Conservation (phyloP, 2,329 filamentous ascomycete species). For the Colletotrichum gloeosporioides region DNA sequence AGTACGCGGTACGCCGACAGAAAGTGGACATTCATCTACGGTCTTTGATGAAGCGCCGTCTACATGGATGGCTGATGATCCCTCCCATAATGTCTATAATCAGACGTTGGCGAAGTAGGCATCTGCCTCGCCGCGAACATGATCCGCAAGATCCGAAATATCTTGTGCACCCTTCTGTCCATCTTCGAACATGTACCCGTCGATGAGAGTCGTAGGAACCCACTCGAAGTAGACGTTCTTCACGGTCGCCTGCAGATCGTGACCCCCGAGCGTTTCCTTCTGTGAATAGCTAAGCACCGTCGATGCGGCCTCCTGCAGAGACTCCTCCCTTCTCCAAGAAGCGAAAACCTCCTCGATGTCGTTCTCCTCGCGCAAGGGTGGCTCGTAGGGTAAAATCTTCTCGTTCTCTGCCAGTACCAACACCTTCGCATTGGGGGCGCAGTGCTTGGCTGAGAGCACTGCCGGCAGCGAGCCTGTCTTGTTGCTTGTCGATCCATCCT, state of each 20-base stretch:
- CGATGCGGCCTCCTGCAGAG: neutral
- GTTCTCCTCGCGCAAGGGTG: conserved; percentile 50
- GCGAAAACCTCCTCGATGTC: conserved; percentile 53
- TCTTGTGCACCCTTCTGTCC: conserved; percentile 46
- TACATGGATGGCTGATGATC: neutral
- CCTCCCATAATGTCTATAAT: neutral
- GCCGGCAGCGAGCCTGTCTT: conserved; percentile 69
- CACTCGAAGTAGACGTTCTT: conserved; percentile 67
- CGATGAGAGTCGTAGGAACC: conserved; percentile 55
- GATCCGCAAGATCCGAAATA: conserved; percentile 44
- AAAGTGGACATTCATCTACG: conserved; percentile 34
- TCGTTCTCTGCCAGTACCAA: conserved; percentile 65
- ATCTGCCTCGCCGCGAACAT: conserved; percentile 39
- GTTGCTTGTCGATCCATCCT: conserved; percentile 65
- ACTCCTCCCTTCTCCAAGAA: conserved; percentile 43
- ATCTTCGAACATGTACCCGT: conserved; percentile 60
- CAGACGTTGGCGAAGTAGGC: conserved; percentile 49
- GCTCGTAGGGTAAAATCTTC: conserved; percentile 57
- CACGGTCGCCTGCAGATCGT: conserved; percentile 28
- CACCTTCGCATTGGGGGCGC: conserved; percentile 51
- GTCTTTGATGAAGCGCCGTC: conserved; percentile 23
- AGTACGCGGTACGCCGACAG: conserved; percentile 29
- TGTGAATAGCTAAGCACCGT: conserved; percentile 18
- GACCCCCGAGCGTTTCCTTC: neutral
- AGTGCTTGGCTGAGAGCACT: conserved; percentile 57